phyloP scores from a whole-genome alignment of 768 basidiomycete genomes.

The Suillus cothurnatus region DNA sequence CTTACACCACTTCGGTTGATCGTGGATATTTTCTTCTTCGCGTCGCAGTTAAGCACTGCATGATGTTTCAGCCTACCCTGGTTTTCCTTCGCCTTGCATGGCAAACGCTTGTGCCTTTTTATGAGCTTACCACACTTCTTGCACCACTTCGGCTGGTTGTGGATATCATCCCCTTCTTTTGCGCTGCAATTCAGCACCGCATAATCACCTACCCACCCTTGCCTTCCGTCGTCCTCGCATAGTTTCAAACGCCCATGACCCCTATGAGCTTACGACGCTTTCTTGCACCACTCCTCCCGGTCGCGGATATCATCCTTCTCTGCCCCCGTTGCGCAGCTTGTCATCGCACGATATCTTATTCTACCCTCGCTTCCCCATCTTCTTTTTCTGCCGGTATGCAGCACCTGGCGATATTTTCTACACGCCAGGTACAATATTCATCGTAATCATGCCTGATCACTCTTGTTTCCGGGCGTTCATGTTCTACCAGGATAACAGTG shows the following conservation, averaged over 20 bases:
- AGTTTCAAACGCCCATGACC: neutral
- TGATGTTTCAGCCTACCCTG: neutral
- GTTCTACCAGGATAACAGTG: neutral
- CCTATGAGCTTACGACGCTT: neutral
- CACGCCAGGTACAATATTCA: neutral
- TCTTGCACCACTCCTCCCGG: neutral
- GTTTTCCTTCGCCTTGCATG: neutral
- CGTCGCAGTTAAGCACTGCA: neutral
- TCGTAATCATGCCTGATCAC: neutral
- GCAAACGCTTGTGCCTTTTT: neutral
- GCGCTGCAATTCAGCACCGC: neutral
- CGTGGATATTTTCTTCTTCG: neutral
- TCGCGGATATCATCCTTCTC: neutral
- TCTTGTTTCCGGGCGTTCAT: neutral
- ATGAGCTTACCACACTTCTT: neutral
- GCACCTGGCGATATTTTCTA: neutral
- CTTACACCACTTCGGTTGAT: neutral
- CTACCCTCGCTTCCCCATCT: neutral
- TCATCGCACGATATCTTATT: neutral
- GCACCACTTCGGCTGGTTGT: neutral
- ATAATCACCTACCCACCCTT: neutral
- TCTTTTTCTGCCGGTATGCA: neutral
- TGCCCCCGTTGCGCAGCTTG: neutral
- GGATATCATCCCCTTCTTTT: neutral
- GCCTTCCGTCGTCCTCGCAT: neutral